These are phyloP conservation scores for Penicillium cosmopolitanum DNA, from an alignment of 495 filamentous ascomycete genomes.

Conservation along the genomic window DNA sequence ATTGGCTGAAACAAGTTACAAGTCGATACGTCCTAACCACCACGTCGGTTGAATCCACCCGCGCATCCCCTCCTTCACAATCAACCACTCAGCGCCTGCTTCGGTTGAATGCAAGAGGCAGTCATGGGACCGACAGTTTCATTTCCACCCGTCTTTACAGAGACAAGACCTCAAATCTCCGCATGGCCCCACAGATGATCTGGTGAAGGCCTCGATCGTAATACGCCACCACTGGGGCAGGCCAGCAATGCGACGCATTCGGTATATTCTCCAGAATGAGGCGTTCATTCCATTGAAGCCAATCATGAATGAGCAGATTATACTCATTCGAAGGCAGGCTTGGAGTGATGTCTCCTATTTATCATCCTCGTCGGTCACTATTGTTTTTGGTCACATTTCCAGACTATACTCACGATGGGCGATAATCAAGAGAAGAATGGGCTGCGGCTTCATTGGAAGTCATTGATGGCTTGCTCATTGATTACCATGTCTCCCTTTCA, in stretches of 20 bases:
- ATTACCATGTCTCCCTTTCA: conserved; percentile 53
- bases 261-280: neutral
- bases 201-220: neutral
- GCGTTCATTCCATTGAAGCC: too few species aligned
- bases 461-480: conserved; percentile 24
- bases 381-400: neutral
- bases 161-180: conserved; percentile 9
- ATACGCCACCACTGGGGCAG: neutral
- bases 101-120: neutral
- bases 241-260: neutral
- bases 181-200: conserved; percentile 21
- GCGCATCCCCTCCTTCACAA: neutral
- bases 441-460: conserved; percentile 27
- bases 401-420: conserved; percentile 8
- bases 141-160: conserved; percentile 5
- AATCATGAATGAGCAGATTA: neutral
- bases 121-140: conserved; percentile 7
- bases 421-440: conserved; percentile 18
- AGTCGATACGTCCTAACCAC: neutral
- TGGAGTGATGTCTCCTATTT: neutral
- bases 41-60: neutral
- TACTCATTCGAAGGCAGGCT: neutral
- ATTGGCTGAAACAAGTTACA: neutral
- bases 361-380: neutral
- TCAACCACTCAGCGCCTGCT: neutral